Evolutionary conservation across 176 grass and related monocot genomes (phyloP), one percentile per base, ranked within the genome.

Genomic region (Aegilops speltoides): DNA sequence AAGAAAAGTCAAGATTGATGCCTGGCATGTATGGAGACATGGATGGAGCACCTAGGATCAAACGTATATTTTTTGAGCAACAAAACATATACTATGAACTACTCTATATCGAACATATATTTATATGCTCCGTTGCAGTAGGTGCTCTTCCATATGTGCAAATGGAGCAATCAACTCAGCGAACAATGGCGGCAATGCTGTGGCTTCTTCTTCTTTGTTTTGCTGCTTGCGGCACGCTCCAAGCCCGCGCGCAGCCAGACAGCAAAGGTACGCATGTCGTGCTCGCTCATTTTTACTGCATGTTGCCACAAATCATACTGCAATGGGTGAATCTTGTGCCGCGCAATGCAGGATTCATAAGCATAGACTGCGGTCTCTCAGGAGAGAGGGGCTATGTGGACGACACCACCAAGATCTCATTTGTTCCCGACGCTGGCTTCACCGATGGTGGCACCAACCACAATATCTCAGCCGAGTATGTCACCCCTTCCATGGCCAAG

Each of bases 311-410:
- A 63, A 11, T 63, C 60, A 11, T 3, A 6, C 1, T 20, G 10
- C 24, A 2, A 25, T 26, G 40, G 22, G 22, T 26, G 23, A 1
- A 10, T 10, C 40, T 43, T 8, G 1, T 10, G n/a, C n/a, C n/a
- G 1, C 28, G 24, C 24, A 14, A 15, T 25, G 43, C 64, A 93
- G 91, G 88, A 61, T 95, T 92, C 85, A 90, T 95, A 16, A 90
- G 2, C 78, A 84, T 95, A 64, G 90, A 92, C 76, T 91, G 92
- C 2, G 92, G 89, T 8, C 24, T 91, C 4, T 29, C 84, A 14
- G 69, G 25, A 28, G 74, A 87, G 33, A 56, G 23, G 28, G 82
- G 77, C 63, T 88, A 80, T 28, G 82, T 66, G 36, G 84, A 80
- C 68, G 10, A 74, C 33, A 7, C 3, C 31, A 91, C 64, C 33